These are phyloP conservation scores for Pleurotus citrinopileatus DNA, from an alignment of 768 basidiomycete genomes.

Conservation along the genomic window DNA sequence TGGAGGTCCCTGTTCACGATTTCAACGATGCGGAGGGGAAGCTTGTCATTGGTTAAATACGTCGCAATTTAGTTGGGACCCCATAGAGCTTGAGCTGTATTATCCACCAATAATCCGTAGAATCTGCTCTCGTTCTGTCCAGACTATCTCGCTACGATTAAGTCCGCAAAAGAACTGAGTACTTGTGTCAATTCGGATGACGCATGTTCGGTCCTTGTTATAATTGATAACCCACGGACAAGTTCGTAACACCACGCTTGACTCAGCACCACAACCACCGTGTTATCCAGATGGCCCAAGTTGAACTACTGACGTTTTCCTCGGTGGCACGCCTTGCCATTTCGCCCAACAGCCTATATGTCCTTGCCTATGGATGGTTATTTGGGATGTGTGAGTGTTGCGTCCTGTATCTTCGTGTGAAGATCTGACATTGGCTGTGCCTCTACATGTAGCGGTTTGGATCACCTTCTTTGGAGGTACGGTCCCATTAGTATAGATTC, in stretches of 20 bases:
- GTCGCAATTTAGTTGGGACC: background rate
- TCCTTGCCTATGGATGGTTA: slow-evolving; percentile 58
- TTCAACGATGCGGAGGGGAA: slow-evolving; percentile 88
- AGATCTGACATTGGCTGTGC: slow-evolving; percentile 18
- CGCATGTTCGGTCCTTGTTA: background rate
- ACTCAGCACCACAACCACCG: slow-evolving; percentile 12
- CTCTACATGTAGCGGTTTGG: slow-evolving; percentile 45
- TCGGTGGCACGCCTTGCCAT: slow-evolving; percentile 29
- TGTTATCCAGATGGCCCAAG: slow-evolving; percentile 26
- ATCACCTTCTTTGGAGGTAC: slow-evolving; percentile 65
- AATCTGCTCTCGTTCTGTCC: background rate
- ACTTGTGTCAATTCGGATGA: slow-evolving; percentile 4
- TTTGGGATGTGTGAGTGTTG: slow-evolving; percentile 65
- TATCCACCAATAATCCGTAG: slow-evolving; percentile 8
- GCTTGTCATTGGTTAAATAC: slow-evolving; percentile 77
- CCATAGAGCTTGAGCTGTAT: slow-evolving; percentile 1
- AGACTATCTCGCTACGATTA: background rate
- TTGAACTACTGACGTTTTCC: slow-evolving; percentile 32
- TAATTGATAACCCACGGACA: too few species aligned
- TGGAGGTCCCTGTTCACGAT: slow-evolving; percentile 88
- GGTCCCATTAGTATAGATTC: background rate
- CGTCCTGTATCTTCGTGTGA: background rate
- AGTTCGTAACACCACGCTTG: too few species aligned
- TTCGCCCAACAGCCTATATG: slow-evolving; percentile 41
- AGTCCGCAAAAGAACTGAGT: background rate